Evolutionary conservation across 2,329 filamentous ascomycete species (phyloP).

Genomic region (Alternaria panax): DNA sequence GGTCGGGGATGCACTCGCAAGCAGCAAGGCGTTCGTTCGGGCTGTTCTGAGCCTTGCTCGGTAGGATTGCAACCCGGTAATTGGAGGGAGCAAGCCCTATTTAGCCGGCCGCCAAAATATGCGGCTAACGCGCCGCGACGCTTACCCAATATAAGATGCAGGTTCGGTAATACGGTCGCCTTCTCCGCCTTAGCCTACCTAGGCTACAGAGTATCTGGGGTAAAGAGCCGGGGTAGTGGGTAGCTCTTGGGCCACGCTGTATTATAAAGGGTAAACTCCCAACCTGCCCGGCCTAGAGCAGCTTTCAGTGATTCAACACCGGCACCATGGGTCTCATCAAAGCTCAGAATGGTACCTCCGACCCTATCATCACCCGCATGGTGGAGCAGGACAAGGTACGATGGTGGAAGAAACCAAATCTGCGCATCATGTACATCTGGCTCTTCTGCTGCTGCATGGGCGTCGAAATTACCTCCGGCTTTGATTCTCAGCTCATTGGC

Average conservation of each 20-base stretch:
- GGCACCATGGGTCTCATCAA: constrained; percentile 39
- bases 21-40: constrained; percentile 13
- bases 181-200: constrained; percentile 31
- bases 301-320: constrained; percentile 18
- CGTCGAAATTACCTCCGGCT: constrained; percentile 50
- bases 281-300: constrained; percentile 18
- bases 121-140: constrained; percentile 29
- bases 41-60: constrained; percentile 20
- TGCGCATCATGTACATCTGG: constrained; percentile 49
- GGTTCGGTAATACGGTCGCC: constrained; percentile 37
- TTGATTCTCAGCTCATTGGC: constrained; percentile 50
- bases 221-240: constrained; percentile 31
- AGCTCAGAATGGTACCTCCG: constrained; percentile 38
- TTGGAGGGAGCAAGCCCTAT: constrained; percentile 30
- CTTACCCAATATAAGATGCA: constrained; percentile 30
- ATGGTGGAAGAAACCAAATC: constrained; percentile 54
- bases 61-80: constrained; percentile 21
- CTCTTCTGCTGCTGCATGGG: constrained; percentile 50
- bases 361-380: constrained; percentile 55
- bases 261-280: constrained; percentile 35
- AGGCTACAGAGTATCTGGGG: constrained; percentile 31
- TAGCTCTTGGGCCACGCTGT: background rate
- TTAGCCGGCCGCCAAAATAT: constrained; percentile 36
- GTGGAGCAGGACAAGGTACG: constrained; percentile 52
- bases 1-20: constrained; percentile 1